Evolutionary conservation across 805 yeast species (phyloP), one percentile per base, ranked within the genome.

Genomic region (Candida nemodendra): DNA sequence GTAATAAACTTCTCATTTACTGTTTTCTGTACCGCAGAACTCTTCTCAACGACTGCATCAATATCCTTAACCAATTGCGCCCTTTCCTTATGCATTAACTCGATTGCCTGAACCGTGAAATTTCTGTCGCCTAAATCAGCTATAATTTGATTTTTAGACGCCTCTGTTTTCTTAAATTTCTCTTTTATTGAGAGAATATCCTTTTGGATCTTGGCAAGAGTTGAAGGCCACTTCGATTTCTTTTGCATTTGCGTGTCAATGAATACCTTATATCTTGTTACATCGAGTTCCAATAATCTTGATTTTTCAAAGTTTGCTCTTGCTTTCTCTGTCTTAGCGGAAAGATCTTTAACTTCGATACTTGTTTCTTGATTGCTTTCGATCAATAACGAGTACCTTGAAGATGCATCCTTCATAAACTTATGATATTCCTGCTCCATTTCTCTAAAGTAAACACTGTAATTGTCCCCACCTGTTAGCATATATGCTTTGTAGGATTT

Each of bases 401-500:
- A 53, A 2, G 68, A 58, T n/a, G 83, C 66, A 16, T 74, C 71
- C 17, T 65, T 65, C 30, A 73, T 72, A 41, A 77, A 74, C 22
- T 60, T 56, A 21, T 74, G 74, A 51, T 81, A 79, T 29, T 80
- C 80, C 4, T 50, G 48, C 42, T 76, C 68, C 72, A 85, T 71
- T 42, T 78, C 84, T 5, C 68, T 57, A 52, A 69, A 74, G 42
- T 66, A 77, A 14, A 68, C 73, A 1, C 72, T 59, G 51, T 74
- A 81, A 55, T 84, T 82, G 43, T 81, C 87, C 35, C 78, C 74
- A 27, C 78, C 76, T 40, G 76, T 72, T 6, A 50, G 42, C 47
- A 87, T 66, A 55, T 79, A 86, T 11, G 79, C 74, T 30, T 72
- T 72, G 62, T 88, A 88, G 0, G 90, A 75, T 48, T 79, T 77